Evolutionary conservation across 176 grass and related monocot species (phyloP).

Genomic region (Lolium multiflorum): DNA sequence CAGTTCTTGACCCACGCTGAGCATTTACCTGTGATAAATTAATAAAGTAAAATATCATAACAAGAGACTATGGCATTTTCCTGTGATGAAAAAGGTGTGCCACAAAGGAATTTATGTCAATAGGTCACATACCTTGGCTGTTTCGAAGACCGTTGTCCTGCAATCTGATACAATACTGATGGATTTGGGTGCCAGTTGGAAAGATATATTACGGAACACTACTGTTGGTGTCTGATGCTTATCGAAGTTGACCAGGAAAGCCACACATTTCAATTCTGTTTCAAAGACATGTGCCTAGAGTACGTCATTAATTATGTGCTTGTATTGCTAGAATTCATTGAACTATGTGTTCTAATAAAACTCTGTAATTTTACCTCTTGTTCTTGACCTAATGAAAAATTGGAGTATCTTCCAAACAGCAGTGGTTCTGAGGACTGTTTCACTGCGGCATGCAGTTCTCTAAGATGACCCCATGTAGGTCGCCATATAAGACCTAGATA

Average conservation of each 20-base stretch:
- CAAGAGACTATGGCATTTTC: neutral
- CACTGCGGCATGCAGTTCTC: slow-evolving; percentile 78
- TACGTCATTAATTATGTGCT: slow-evolving; percentile 37
- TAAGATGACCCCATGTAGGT: slow-evolving; percentile 94
- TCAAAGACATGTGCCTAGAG: slow-evolving; percentile 85
- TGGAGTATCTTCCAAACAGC: slow-evolving; percentile 72
- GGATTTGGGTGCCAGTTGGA: slow-evolving; percentile 63
- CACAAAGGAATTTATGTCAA: neutral
- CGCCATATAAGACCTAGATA: slow-evolving; percentile 80
- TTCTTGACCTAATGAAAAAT: slow-evolving; percentile 59
- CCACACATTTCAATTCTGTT: slow-evolving; percentile 69
- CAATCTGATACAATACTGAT: slow-evolving; percentile 80
- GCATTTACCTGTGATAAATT: slow-evolving; percentile 65
- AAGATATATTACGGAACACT: slow-evolving; percentile 60
- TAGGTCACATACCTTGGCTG: slow-evolving; percentile 60
- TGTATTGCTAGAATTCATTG: slow-evolving; percentile 23
- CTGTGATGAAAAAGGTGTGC: neutral
- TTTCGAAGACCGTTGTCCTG: slow-evolving; percentile 69
- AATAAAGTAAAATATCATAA: slow-evolving; percentile 14
- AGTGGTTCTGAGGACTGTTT: slow-evolving; percentile 64
- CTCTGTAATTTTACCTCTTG: slow-evolving; percentile 71
- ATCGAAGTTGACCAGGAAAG: slow-evolving; percentile 85
- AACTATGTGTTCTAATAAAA: neutral
- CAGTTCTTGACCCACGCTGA: slow-evolving; percentile 62
- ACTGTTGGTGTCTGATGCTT: slow-evolving; percentile 28